Conservation (phyloP, 2,329 filamentous ascomycete genomes). For the Venturia aucupariae region DNA sequence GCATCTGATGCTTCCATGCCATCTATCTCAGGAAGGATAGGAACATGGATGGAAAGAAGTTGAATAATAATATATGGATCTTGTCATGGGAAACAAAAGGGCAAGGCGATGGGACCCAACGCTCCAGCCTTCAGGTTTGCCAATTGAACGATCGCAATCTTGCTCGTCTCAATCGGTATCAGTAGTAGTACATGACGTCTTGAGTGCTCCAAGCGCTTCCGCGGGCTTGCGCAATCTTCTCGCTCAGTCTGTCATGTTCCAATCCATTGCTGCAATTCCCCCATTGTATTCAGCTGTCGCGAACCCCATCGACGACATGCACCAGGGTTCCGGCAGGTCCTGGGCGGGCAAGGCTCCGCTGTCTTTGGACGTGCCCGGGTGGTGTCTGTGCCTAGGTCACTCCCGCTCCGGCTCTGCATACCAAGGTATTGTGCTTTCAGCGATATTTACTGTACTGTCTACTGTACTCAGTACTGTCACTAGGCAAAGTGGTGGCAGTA, state of each 20-base stretch:
- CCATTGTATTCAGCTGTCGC: constrained; percentile 5
- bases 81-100: background rate
- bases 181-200: background rate
- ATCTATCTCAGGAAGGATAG: background rate
- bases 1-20: background rate
- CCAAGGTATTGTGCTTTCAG: too few relatives aligned
- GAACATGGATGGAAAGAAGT: background rate
- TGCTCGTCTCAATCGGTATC: background rate
- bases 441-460: too few relatives aligned
- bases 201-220: background rate
- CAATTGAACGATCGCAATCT: background rate
- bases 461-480: too few relatives aligned
- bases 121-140: background rate
- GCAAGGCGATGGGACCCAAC: background rate
- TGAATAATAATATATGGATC: too few relatives aligned
- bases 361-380: background rate
- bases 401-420: background rate
- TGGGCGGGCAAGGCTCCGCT: background rate
- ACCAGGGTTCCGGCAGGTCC: background rate
- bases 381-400: background rate
- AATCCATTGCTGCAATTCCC: too few relatives aligned
- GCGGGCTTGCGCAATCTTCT: background rate
- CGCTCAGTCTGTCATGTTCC: too few relatives aligned
- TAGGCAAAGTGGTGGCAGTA: too few relatives aligned
- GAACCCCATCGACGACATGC: constrained; percentile 1